These are phyloP conservation scores for Sporisorium graminicola DNA, from an alignment of 1,284 basidiomycete species.

Conservation along the genomic window DNA sequence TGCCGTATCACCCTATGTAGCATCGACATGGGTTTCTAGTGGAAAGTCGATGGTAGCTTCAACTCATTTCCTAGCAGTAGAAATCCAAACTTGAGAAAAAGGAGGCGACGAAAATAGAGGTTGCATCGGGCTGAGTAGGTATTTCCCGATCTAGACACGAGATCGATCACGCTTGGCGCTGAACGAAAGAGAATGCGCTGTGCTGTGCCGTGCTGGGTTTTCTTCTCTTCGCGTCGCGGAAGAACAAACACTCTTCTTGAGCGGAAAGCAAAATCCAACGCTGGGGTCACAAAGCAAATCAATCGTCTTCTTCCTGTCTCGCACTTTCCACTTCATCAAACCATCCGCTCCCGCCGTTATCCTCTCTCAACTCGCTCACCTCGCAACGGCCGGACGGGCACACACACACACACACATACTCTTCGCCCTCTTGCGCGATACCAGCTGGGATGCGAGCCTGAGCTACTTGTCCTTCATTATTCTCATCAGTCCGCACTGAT, in stretches of 20 bases:
- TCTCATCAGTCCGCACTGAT: not conserved
- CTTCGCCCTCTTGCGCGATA: not conserved
- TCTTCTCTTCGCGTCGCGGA: conserved; percentile 29
- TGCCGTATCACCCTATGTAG: not conserved
- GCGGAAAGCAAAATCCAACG: conserved; percentile 1
- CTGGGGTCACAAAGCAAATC: conserved; percentile 7
- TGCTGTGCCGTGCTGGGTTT: conserved; percentile 13
- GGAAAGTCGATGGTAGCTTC: not conserved
- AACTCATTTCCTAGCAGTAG: not conserved
- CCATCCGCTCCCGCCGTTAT: not conserved
- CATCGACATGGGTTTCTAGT: not conserved
- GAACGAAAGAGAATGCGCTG: not conserved
- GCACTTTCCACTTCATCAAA: conserved; percentile 7
- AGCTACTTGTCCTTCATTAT: not conserved
- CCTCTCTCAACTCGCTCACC: not conserved
- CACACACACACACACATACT: not conserved
- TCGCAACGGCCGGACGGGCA: not conserved
- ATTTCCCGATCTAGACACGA: not conserved
- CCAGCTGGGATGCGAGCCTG: conserved; percentile 24
- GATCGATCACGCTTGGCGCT: conserved; percentile 29
- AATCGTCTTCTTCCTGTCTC: conserved; percentile 17
- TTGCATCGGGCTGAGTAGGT: conserved; percentile 1
- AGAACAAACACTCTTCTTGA: not conserved
- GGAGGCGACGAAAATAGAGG: not conserved
- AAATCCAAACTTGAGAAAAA: conserved; percentile 3